A percentile compares a stretch with the other conserved stretches of the same genome.
phyloP scores from a whole-genome alignment of 345 rosid genomes.

The Euphorbia peplus region DNA sequence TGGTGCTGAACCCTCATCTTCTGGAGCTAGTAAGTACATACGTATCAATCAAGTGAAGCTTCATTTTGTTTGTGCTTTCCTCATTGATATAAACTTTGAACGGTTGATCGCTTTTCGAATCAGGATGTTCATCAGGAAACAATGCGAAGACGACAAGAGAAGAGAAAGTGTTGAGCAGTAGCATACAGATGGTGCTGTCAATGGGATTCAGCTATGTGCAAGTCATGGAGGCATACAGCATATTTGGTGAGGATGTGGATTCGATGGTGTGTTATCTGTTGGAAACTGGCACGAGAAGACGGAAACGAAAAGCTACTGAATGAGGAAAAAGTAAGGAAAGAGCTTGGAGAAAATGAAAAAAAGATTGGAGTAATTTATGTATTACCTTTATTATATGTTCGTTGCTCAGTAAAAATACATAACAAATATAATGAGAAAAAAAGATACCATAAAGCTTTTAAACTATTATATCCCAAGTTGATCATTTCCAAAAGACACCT shows the following conservation, averaged over 20 bases:
- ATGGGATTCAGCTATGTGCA: conserved; percentile 96
- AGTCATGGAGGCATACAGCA: conserved; percentile 83
- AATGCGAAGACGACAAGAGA: conserved; percentile 41
- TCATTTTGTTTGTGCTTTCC: too few species aligned
- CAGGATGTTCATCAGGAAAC: conserved; percentile 65
- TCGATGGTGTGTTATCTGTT: conserved; percentile 86
- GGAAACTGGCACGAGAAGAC: conserved; percentile 70
- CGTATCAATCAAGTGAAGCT: background rate
- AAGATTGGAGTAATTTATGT: too few species aligned
- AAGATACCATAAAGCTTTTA: too few species aligned
- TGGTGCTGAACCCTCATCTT: conserved; percentile 89
- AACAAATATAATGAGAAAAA: too few species aligned
- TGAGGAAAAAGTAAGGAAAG: too few species aligned
- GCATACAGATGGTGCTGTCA: conserved; percentile 70
- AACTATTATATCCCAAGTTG: too few species aligned
- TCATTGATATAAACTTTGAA: too few species aligned
- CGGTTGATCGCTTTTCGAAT: too few species aligned
- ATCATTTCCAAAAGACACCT: too few species aligned
- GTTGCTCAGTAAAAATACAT: too few species aligned
- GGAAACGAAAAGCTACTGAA: conserved; percentile 87
- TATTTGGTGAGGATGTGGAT: conserved; percentile 93
- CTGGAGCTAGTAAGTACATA: conserved; percentile 77
- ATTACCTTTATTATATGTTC: too few species aligned
- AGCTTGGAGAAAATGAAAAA: too few species aligned
- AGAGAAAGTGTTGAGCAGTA: conserved; percentile 53